phyloP scores from a whole-genome alignment of 331 rosid species.

The Malus hybrid region DNA sequence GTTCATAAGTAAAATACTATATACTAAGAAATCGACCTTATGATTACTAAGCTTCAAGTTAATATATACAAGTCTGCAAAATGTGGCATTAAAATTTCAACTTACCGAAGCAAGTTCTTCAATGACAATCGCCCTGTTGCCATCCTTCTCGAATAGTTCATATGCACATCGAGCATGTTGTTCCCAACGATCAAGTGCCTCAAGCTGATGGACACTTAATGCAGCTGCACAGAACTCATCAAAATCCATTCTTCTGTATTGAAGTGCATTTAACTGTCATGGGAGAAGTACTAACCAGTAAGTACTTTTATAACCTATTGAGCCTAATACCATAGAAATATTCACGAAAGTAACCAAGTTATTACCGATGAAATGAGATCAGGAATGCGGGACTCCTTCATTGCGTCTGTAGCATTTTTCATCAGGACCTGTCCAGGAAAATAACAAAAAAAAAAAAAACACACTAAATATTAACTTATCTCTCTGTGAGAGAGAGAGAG shows the following conservation, averaged over 20 bases:
- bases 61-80: not conserved
- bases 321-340: conserved; percentile 13
- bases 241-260: conserved; percentile 96
- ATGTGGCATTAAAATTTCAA: conserved; percentile 2
- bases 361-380: conserved; percentile 77
- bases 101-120: conserved; percentile 98
- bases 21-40: not conserved
- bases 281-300: conserved; percentile 13
- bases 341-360: conserved; percentile 4
- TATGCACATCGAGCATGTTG: conserved; percentile 93
- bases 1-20: not conserved
- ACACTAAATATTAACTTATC: conserved; percentile 7
- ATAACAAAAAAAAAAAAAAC: conserved; percentile 5
- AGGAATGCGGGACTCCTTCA: conserved; percentile 81
- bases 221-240: conserved; percentile 97
- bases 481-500: not conserved
- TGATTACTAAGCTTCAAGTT: not conserved
- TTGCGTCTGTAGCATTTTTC: conserved; percentile 84
- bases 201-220: conserved; percentile 88
- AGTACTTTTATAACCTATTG: conserved; percentile 5
- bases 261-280: conserved; percentile 78
- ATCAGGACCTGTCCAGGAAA: conserved; percentile 55
- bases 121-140: conserved; percentile 86
- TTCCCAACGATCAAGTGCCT: conserved; percentile 97
- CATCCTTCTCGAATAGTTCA: conserved; percentile 89